Evolutionary conservation across 768 basidiomycete species (phyloP).

Genomic region (Trametes cingulata): DNA sequence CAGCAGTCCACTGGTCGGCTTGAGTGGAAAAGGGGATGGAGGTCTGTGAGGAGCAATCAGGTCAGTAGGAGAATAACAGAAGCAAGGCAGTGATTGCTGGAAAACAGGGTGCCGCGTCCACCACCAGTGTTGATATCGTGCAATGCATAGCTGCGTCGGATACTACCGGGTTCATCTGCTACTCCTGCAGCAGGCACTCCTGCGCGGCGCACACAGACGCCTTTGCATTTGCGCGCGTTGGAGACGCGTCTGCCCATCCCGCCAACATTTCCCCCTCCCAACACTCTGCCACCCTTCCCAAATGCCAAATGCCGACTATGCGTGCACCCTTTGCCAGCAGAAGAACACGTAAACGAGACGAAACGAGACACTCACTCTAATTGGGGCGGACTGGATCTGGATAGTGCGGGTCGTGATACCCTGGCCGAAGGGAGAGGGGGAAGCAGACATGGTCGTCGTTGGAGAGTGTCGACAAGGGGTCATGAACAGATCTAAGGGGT

Average conservation of each 20-base stretch:
- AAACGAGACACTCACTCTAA: conserved; percentile 33
- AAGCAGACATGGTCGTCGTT: conserved; percentile 23
- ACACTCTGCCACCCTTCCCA: background rate
- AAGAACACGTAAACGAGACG: background rate
- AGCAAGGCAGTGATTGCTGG: background rate
- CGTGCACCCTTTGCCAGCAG: background rate
- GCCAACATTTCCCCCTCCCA: background rate
- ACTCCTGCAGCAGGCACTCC: conserved; percentile 1
- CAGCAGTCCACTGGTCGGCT: conserved; percentile 85
- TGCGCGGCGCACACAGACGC: conserved; percentile 6
- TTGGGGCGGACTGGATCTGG: conserved; percentile 32
- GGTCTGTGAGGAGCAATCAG: conserved; percentile 46
- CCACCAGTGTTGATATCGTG: background rate
- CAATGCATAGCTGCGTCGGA: background rate
- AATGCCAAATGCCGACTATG: background rate
- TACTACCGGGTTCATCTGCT: background rate
- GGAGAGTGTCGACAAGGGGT: conserved; percentile 16
- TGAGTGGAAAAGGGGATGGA: conserved; percentile 86
- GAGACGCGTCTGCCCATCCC: background rate
- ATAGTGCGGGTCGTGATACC: conserved; percentile 33
- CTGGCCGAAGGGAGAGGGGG: conserved; percentile 20
- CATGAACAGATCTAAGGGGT: conserved; percentile 10
- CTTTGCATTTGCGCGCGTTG: background rate
- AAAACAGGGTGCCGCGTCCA: background rate
- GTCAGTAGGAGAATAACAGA: background rate